These are phyloP conservation scores for Lasiodiplodia theobromae DNA, from an alignment of 2,329 filamentous ascomycete species.

Conservation along the genomic window DNA sequence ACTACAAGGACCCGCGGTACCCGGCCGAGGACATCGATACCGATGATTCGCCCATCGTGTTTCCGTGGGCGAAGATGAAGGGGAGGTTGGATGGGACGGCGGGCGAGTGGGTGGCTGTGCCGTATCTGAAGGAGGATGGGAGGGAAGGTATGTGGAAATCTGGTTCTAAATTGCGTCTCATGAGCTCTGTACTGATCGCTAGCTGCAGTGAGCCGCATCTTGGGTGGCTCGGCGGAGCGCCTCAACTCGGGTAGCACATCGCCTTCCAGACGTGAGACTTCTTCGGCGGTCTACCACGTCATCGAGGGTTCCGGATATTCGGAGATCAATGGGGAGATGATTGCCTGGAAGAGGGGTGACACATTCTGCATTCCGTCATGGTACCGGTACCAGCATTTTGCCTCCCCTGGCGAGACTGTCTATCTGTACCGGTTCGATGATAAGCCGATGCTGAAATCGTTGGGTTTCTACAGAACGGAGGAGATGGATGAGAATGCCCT, in stretches of 20 bases:
- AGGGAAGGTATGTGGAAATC: constrained; percentile 39
- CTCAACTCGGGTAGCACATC: constrained; percentile 50
- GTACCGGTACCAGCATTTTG: constrained; percentile 58
- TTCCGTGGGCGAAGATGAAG: constrained; percentile 59
- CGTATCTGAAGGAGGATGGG: constrained; percentile 48
- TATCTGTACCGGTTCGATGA: constrained; percentile 65
- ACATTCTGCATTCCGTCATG: constrained; percentile 64
- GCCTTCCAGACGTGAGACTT: constrained; percentile 54
- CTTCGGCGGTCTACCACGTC: constrained; percentile 63
- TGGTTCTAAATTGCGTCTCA: not conserved
- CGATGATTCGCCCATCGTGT: constrained; percentile 54
- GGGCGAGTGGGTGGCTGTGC: constrained; percentile 40
- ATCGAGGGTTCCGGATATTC: constrained; percentile 55
- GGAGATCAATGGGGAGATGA: constrained; percentile 47
- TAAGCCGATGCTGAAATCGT: constrained; percentile 59
- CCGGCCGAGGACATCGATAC: constrained; percentile 56
- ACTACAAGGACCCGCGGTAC: constrained; percentile 57
- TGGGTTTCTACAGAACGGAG: constrained; percentile 59
- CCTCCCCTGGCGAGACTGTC: constrained; percentile 41
- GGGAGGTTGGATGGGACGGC: constrained; percentile 44
- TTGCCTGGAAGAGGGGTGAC: constrained; percentile 59
- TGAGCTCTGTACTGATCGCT: not conserved
- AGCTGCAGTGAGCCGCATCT: constrained; percentile 52
- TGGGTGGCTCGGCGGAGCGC: constrained; percentile 58
- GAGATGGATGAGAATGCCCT: constrained; percentile 51